Percentiles rank a stretch among this genome's conserved stretches.
These are phyloP conservation scores for Neurospora pannonica DNA, from an alignment of 495 filamentous ascomycete species.

Conservation along the genomic window DNA sequence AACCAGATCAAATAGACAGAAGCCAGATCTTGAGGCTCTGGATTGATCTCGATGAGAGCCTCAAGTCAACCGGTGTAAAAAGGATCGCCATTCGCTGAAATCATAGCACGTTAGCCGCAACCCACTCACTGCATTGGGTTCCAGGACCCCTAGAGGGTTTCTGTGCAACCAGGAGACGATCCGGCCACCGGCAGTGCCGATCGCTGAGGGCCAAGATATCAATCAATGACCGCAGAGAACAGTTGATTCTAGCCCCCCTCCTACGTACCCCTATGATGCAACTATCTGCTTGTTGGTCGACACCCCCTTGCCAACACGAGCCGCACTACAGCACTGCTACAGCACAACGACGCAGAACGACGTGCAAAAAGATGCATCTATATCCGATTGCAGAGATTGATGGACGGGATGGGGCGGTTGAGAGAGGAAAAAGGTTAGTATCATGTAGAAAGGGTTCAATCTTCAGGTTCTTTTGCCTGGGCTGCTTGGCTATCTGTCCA, in stretches of 20 bases:
- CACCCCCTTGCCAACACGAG: neutral
- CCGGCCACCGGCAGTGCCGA: neutral
- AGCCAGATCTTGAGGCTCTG: neutral
- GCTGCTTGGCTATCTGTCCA: neutral
- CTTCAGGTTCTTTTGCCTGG: neutral
- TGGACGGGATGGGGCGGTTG: neutral
- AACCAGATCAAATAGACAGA: neutral
- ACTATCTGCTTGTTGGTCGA: neutral
- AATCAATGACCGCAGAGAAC: neutral
- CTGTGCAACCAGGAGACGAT: neutral
- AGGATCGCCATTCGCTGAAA: neutral
- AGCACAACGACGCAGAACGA: neutral
- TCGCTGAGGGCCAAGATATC: neutral
- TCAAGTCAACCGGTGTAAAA: neutral
- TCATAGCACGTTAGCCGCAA: neutral
- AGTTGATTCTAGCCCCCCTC: neutral
- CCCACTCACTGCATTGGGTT: neutral
- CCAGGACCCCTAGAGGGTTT: neutral
- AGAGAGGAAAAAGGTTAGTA: neutral
- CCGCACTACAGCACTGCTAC: neutral
- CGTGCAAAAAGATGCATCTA: neutral
- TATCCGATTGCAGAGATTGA: neutral
- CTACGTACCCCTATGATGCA: neutral
- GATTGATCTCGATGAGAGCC: neutral
- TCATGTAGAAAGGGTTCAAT: neutral